A percentile compares a stretch with the other conserved stretches of the same genome.
Evolutionary conservation across 2,329 filamentous ascomycete species (phyloP).

Genomic region (Aschersonia sp.): DNA sequence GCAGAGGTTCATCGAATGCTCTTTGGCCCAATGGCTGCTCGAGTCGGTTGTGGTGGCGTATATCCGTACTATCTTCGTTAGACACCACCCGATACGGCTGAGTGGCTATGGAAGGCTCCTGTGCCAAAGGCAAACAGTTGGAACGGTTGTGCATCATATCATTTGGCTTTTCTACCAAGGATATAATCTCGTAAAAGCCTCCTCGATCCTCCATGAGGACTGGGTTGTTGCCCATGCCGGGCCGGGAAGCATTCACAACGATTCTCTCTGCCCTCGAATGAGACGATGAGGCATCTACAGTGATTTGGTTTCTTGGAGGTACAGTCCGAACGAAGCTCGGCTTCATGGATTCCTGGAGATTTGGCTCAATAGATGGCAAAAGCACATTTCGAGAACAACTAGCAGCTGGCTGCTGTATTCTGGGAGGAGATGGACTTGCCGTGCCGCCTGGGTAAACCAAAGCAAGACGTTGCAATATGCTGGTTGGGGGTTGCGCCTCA

Average conservation of each 20-base stretch:
- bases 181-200: constrained; percentile 21
- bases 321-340: constrained; percentile 20
- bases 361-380: constrained; percentile 31
- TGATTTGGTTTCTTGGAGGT: constrained; percentile 13
- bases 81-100: constrained; percentile 6
- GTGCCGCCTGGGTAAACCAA: too few species aligned
- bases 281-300: constrained; percentile 8
- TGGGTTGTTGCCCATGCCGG: constrained; percentile 16
- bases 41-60: constrained; percentile 6
- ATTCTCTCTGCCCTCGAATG: constrained; percentile 12
- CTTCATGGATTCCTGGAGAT: constrained; percentile 19
- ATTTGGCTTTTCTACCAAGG: neutral
- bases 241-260: constrained; percentile 15
- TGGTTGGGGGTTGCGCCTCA: too few species aligned
- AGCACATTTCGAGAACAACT: constrained; percentile 24
- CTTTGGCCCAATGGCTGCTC: too few species aligned
- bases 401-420: neutral
- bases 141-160: neutral
- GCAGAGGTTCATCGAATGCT: too few species aligned
- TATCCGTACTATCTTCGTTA: constrained; percentile 9
- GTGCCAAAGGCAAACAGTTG: neutral
- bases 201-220: constrained; percentile 25
- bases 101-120: constrained; percentile 6
- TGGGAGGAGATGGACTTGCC: neutral
- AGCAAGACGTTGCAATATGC: too few species aligned